These are phyloP conservation scores for Agrocybe chaxingu DNA, from an alignment of 768 basidiomycete species.

Conservation along the genomic window DNA sequence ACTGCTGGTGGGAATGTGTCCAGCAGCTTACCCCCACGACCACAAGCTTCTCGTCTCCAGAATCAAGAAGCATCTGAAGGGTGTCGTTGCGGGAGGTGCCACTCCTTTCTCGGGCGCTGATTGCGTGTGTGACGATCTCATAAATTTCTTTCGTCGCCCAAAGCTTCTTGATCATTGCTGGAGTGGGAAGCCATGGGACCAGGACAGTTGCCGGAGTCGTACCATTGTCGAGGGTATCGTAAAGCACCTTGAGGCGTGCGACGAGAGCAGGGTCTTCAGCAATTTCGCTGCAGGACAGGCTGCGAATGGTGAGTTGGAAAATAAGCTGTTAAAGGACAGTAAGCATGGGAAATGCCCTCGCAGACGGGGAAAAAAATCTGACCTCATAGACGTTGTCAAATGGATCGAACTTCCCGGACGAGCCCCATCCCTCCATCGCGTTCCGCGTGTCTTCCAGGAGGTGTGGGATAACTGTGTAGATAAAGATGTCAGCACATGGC, in stretches of 20 bases:
- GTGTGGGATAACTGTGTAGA: conserved; percentile 52
- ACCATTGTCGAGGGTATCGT: conserved; percentile 65
- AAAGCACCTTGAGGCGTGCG: conserved; percentile 57
- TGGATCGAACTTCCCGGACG: conserved; percentile 64
- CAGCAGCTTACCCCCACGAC: conserved; percentile 60
- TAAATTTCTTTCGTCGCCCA: conserved; percentile 76
- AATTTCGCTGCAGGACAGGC: conserved; percentile 65
- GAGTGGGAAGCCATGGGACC: conserved; percentile 73
- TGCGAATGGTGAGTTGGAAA: conserved; percentile 72
- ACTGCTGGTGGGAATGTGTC: conserved; percentile 14
- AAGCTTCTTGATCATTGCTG: conserved; percentile 67
- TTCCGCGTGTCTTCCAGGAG: conserved; percentile 64
- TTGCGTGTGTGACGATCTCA: conserved; percentile 57
- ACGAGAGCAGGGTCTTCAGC: conserved; percentile 64
- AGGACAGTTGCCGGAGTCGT: conserved; percentile 74
- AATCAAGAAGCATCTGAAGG: conserved; percentile 71
- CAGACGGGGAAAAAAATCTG: conserved; percentile 17
- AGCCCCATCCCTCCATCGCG: conserved; percentile 63
- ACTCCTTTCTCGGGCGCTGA: conserved; percentile 54
- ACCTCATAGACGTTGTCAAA: conserved; percentile 72
- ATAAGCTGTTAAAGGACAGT: conserved; percentile 42
- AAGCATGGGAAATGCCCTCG: conserved; percentile 4
- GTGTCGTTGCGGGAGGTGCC: conserved; percentile 61
- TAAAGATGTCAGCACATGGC: background rate
- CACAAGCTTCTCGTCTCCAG: conserved; percentile 62